A percentile compares a stretch with the other conserved stretches of the same genome.
Conservation (phyloP, 225 moss, liverwort and hornwort species). For the Lunularia cruciata region DNA sequence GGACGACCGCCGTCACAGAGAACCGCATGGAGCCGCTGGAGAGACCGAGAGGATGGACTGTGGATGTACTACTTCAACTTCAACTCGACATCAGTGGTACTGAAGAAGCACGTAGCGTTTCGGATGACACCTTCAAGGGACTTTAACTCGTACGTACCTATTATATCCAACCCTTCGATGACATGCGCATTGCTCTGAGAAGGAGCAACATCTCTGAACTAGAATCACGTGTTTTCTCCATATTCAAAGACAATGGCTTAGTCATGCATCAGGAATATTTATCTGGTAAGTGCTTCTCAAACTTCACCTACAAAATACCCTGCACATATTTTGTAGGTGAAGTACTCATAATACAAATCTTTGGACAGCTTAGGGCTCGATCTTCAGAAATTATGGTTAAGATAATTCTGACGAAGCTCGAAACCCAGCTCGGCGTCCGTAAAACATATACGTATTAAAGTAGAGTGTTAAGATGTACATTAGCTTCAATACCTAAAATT, state of each 20-base stretch:
- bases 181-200: too few relatives aligned
- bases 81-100: too few relatives aligned
- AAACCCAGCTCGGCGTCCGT: background rate
- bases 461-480: background rate
- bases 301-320: too few relatives aligned
- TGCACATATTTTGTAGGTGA: too few relatives aligned
- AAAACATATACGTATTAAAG: background rate
- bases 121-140: conserved; percentile 32
- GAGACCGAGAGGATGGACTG: conserved; percentile 31
- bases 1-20: conserved; percentile 5
- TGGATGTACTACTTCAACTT: conserved; percentile 47
- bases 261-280: too few relatives aligned
- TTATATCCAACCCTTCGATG: background rate
- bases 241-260: too few relatives aligned
- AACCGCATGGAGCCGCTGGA: background rate
- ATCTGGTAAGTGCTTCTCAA: too few relatives aligned
- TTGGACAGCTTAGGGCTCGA: background rate
- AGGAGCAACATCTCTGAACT: background rate
- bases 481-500: too few relatives aligned
- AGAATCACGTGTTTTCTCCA: background rate
- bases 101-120: conserved; percentile 37
- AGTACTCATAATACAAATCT: too few relatives aligned
- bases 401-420: too few relatives aligned
- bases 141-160: conserved; percentile 32
- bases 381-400: background rate